Base-by-base conservation (phyloP, 805 yeast genomes). In the Saccharomycopsis schoenii region DNA sequence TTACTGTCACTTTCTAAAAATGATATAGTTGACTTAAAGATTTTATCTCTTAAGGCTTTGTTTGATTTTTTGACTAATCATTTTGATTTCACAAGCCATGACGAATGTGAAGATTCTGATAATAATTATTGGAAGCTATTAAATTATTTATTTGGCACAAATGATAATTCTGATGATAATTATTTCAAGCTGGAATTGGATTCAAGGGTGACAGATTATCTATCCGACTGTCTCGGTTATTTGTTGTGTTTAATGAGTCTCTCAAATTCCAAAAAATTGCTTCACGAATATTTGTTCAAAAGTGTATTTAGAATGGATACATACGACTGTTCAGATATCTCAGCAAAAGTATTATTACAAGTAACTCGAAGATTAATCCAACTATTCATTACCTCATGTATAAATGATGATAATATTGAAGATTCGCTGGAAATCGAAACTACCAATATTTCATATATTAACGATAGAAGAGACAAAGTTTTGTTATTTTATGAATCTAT, bases 61-160 rank as follows among this genome's bases (percentile, higher is more conserved):
- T 47, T 55, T 29, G 57, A 59, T 17, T 55, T 47, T 37, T 47
- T 47, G 34, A 47, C 52, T 2, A 47, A 15, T 15, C 57, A 62
- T 43, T 62, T 54, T 58, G 60, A 59, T 51, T 58, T 58, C 19
- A 42, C 60, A 14, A 62, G 62, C 9, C 29, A 60, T 39, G 55
- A 60, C 58, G 52, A 47, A 47, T 24, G 3, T 9, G 52, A 47
- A 47, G 34, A 47, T 47, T 11, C 24, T 21, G 52, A 47, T 6
- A 47, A 47, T 24, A 47, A 47, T 47, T 47, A 47, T 21, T 57
- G 60, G 64, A 60, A 60, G 11, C 57, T 62, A 47, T 47, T 62
- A 24, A 9, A 15, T n/a, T 57, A 57, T 34, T 50, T 62, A 25
- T 62, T 62, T 62, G 64, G 64, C 11, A 29, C 34, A 12, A 15